These are phyloP conservation scores for Aspergillus sp. DNA, from an alignment of 2,329 filamentous ascomycete species.

Conservation along the genomic window DNA sequence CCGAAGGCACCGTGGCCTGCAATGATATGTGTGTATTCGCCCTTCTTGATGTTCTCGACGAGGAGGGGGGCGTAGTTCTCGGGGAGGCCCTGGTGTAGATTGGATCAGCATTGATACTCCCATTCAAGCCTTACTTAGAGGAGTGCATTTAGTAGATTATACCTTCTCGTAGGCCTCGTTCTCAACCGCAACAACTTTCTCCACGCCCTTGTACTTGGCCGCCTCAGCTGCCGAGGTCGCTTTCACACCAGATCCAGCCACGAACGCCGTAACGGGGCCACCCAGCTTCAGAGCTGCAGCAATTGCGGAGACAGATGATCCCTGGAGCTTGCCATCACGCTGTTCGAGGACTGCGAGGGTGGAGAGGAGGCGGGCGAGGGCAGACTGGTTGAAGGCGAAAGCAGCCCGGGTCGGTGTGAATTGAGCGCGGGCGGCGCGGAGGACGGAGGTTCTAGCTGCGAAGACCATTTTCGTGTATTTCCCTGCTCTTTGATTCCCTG, in stretches of 20 bases:
- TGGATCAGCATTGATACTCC: conserved; percentile 6
- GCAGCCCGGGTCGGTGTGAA: conserved; percentile 37
- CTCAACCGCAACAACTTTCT: conserved; percentile 87
- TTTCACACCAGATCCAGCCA: conserved; percentile 79
- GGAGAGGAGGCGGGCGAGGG: conserved; percentile 71
- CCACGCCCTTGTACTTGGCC: conserved; percentile 83
- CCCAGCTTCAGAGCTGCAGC: conserved; percentile 85
- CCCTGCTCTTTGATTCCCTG: neutral
- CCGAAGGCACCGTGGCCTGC: conserved; percentile 92
- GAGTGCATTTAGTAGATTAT: conserved; percentile 3
- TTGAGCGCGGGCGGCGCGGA: conserved; percentile 48
- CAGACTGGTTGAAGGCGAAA: conserved; percentile 47
- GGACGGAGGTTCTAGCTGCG: conserved; percentile 39
- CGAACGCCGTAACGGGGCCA: conserved; percentile 79
- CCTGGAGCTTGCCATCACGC: conserved; percentile 80
- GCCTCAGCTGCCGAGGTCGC: conserved; percentile 72
- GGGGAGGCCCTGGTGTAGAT: conserved; percentile 69
- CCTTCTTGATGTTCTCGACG: conserved; percentile 95
- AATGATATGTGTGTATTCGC: conserved; percentile 87
- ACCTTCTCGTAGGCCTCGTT: conserved; percentile 93
- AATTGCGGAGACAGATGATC: conserved; percentile 78
- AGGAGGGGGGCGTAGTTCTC: conserved; percentile 94
- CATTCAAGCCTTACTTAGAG: neutral
- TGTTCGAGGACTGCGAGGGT: conserved; percentile 92
- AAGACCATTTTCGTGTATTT: conserved; percentile 28